These are phyloP conservation scores for Borealophlyctis nickersoniae DNA, from an alignment of 192 early-diverging fungal genomes.

Conservation along the genomic window DNA sequence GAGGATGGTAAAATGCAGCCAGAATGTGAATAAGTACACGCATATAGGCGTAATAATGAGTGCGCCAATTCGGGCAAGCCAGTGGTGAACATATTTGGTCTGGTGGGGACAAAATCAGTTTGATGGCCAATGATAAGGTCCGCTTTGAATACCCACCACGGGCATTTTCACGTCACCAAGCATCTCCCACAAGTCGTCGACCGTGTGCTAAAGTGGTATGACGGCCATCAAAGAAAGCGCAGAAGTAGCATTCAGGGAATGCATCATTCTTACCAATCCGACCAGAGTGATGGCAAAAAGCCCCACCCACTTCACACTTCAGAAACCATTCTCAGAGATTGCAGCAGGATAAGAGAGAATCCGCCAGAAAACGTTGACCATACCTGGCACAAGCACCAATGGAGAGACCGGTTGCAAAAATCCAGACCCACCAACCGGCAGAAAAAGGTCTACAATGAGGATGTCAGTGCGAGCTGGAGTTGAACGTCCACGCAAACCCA, in stretches of 20 bases:
- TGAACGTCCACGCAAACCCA: not conserved
- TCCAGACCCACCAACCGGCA: constrained; percentile 83
- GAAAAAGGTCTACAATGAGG: constrained; percentile 70
- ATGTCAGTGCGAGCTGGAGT: constrained; percentile 3
- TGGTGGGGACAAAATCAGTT: constrained; percentile 27
- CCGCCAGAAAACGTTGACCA: constrained; percentile 1
- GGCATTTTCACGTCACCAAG: constrained; percentile 70
- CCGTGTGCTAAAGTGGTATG: constrained; percentile 58
- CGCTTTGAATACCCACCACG: constrained; percentile 16
- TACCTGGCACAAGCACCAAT: constrained; percentile 80
- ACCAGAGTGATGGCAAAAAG: constrained; percentile 86
- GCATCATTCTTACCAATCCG: constrained; percentile 61
- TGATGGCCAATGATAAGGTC: too few species aligned
- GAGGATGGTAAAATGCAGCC: constrained; percentile 85
- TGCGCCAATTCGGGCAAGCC: constrained; percentile 74
- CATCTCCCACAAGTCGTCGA: constrained; percentile 90
- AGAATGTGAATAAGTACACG: constrained; percentile 82
- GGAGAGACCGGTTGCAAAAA: constrained; percentile 79
- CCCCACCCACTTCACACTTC: constrained; percentile 95
- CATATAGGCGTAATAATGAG: constrained; percentile 78
- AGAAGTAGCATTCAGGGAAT: too few species aligned
- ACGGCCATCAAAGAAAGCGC: not conserved
- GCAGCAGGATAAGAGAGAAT: too few species aligned
- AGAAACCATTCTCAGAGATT: constrained; percentile 14
- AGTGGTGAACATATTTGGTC: constrained; percentile 72